Evolutionary conservation across 2,329 filamentous ascomycete genomes (phyloP).

Genomic region (Ceratocystis variospora): DNA sequence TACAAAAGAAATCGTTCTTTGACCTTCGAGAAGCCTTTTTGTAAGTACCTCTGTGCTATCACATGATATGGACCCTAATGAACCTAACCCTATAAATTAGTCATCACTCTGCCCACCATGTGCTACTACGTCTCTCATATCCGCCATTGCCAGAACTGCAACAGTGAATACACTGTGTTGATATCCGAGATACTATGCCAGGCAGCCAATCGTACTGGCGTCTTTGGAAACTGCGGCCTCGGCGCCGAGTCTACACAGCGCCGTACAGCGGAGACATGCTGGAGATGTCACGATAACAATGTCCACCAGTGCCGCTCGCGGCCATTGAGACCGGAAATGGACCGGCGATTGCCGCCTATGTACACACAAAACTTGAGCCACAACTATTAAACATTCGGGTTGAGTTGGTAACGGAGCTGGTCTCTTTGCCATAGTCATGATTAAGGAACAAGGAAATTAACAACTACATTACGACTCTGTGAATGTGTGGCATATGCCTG

Average conservation of each 20-base stretch:
- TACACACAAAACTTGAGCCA: not conserved
- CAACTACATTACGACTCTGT: no score
- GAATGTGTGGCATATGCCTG: no score
- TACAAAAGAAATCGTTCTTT: no score
- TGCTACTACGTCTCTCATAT: constrained; percentile 29
- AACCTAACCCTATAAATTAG: not conserved
- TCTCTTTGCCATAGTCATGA: not conserved
- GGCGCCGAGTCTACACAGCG: constrained; percentile 25
- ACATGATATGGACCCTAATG: constrained; percentile 26
- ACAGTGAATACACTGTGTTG: constrained; percentile 27
- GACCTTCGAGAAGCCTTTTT: not conserved
- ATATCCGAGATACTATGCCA: constrained; percentile 28
- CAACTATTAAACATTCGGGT: not conserved
- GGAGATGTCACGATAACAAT: constrained; percentile 24
- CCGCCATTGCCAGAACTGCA: constrained; percentile 27
- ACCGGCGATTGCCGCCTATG: constrained; percentile 16
- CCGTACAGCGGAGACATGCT: constrained; percentile 26
- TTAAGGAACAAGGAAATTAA: not conserved
- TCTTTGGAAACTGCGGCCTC: constrained; percentile 29
- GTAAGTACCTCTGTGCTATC: not conserved
- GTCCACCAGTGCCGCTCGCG: constrained; percentile 13
- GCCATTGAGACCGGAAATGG: constrained; percentile 13
- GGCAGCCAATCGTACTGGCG: constrained; percentile 23
- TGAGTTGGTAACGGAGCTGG: not conserved
- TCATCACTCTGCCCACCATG: constrained; percentile 24